Percentiles rank a stretch among this genome's conserved stretches.
phyloP scores from a whole-genome alignment of 2,329 filamentous ascomycete species.

The Arachnopeziza araneosa region DNA sequence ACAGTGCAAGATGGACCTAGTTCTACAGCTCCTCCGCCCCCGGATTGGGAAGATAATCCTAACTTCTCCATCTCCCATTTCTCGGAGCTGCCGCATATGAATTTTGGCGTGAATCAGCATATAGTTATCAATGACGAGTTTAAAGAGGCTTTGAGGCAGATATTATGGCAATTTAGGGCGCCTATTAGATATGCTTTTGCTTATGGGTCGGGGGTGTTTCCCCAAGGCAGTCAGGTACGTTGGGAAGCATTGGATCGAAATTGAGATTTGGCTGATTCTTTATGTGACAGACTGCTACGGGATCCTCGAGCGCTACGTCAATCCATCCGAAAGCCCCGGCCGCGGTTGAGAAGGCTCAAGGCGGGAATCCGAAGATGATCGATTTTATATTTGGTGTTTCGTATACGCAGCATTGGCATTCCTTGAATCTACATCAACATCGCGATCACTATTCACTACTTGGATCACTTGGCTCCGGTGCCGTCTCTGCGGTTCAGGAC shows the following conservation, averaged over 20 bases:
- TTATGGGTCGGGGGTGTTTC: conserved; percentile 94
- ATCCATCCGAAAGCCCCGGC: conserved; percentile 78
- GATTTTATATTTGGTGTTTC: conserved; percentile 97
- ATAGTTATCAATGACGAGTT: conserved; percentile 95
- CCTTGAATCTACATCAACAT: conserved; percentile 82
- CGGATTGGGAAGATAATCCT: conserved; percentile 67
- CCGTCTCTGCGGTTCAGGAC: conserved; percentile 82
- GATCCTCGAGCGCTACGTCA: conserved; percentile 48
- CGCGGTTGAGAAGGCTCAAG: conserved; percentile 78
- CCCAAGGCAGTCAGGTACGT: conserved; percentile 51
- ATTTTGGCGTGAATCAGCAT: conserved; percentile 93
- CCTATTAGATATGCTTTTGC: conserved; percentile 96
- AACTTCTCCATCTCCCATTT: conserved; percentile 68
- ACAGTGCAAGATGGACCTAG: background rate
- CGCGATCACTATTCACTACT: conserved; percentile 88
- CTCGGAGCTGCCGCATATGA: conserved; percentile 67
- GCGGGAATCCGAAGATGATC: conserved; percentile 89
- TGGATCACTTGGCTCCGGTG: conserved; percentile 74
- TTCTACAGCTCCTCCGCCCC: conserved; percentile 16
- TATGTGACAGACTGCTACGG: conserved; percentile 28
- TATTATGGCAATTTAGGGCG: conserved; percentile 86
- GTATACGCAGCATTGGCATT: conserved; percentile 95
- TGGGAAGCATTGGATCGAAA: background rate
- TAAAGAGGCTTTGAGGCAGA: conserved; percentile 80
- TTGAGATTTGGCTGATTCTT: background rate